phyloP scores from a whole-genome alignment of 2,329 filamentous ascomycete genomes.

The Colletotrichum chrysophilum region DNA sequence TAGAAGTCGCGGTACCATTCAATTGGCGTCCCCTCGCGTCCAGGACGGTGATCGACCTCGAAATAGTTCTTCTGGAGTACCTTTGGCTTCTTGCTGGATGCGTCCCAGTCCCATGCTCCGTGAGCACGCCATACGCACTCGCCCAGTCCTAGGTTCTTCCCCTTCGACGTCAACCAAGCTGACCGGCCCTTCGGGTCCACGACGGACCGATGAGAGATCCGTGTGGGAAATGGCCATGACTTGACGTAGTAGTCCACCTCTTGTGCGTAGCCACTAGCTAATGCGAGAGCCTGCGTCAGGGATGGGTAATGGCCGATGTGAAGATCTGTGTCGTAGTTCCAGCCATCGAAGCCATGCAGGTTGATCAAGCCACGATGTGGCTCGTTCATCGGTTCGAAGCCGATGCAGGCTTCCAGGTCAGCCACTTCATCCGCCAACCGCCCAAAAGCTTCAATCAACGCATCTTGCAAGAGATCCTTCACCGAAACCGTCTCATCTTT shows the following conservation, averaged over 20 bases:
- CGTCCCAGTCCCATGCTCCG: slow-evolving; percentile 42
- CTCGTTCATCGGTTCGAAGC: slow-evolving; percentile 48
- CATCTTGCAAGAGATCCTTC: slow-evolving; percentile 33
- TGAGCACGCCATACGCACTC: slow-evolving; percentile 44
- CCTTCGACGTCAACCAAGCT: slow-evolving; percentile 32
- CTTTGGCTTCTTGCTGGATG: slow-evolving; percentile 28
- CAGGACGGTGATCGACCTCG: slow-evolving; percentile 41
- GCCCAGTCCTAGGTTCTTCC: slow-evolving; percentile 31
- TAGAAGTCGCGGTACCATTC: slow-evolving; percentile 50
- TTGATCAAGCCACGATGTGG: slow-evolving; percentile 46
- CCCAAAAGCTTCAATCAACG: slow-evolving; percentile 39
- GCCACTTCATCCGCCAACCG: slow-evolving; percentile 35
- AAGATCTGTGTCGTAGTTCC: slow-evolving; percentile 47
- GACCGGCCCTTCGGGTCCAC: slow-evolving; percentile 42
- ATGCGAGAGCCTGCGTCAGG: slow-evolving; percentile 40
- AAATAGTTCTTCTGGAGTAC: slow-evolving; percentile 39
- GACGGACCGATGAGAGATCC: slow-evolving; percentile 36
- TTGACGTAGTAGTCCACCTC: slow-evolving; percentile 43
- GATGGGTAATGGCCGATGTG: slow-evolving; percentile 46
- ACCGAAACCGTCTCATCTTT: slow-evolving; percentile 26
- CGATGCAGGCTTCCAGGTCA: slow-evolving; percentile 38
- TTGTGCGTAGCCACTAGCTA: slow-evolving; percentile 43
- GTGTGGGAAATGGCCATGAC: slow-evolving; percentile 46
- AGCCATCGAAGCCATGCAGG: slow-evolving; percentile 40
- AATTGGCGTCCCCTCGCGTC: slow-evolving; percentile 34